Evolutionary conservation across 2,329 filamentous ascomycete genomes (phyloP).

Genomic region (Lachnellula occidentalis): DNA sequence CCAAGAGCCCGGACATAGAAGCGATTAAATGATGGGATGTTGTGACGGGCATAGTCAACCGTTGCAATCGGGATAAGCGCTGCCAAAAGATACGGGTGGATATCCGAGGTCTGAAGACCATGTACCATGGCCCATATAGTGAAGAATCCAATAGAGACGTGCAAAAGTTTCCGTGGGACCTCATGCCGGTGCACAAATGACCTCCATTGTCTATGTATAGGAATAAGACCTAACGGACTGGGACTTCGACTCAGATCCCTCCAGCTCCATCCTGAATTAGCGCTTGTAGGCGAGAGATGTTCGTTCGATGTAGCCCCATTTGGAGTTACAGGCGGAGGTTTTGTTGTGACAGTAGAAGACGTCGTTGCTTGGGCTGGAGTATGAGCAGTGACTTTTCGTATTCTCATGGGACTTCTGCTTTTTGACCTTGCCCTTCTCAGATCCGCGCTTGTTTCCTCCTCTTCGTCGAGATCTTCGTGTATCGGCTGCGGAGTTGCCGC

Average conservation of each 20-base stretch:
- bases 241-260: slow-evolving; percentile 86
- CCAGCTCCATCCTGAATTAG: slow-evolving; percentile 68
- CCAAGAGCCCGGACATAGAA: slow-evolving; percentile 81
- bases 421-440: slow-evolving; percentile 29
- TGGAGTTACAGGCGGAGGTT: slow-evolving; percentile 21
- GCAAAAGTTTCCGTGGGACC: slow-evolving; percentile 86
- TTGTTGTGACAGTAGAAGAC: slow-evolving; percentile 31
- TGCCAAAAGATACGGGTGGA: slow-evolving; percentile 78
- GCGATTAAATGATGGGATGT: slow-evolving; percentile 73
- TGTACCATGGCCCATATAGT: slow-evolving; percentile 79
- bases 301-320: slow-evolving; percentile 50
- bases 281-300: slow-evolving; percentile 60
- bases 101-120: slow-evolving; percentile 69
- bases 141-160: slow-evolving; percentile 95
- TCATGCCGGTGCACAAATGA: slow-evolving; percentile 94
- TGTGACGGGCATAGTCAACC: slow-evolving; percentile 77
- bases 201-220: slow-evolving; percentile 88
- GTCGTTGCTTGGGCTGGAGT: slow-evolving; percentile 43
- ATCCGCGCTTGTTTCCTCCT: slow-evolving; percentile 23
- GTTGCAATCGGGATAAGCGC: slow-evolving; percentile 78
- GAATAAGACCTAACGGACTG: slow-evolving; percentile 87
- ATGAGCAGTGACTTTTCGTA: slow-evolving; percentile 47
- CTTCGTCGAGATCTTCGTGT: slow-evolving; percentile 51
- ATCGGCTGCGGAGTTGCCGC: slow-evolving; percentile 54
- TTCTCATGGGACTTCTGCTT: slow-evolving; percentile 33